Base-by-base conservation (phyloP, 2,329 filamentous ascomycete species). In the Didymella exigua region DNA sequence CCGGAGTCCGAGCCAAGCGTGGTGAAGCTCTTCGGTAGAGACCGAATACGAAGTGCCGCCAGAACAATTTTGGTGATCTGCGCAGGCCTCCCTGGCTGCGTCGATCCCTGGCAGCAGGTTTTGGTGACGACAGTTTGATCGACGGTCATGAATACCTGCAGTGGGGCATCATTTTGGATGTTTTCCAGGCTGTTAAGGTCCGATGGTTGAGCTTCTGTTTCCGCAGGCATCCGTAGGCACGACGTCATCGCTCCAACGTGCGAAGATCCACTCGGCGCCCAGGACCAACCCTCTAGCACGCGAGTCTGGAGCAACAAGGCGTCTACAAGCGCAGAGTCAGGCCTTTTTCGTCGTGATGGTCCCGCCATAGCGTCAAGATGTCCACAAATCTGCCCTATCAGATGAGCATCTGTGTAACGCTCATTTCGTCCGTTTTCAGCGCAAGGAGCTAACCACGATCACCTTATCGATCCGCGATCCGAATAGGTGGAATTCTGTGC, bases 371-470 rank as follows among this genome's bases (percentile, higher is more conserved):
- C 50, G 46, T 37, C 14, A 30, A 30, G 10, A 26, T 41, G 29
- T 11, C 5, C 19, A 40, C 24, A 43, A 11, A 26, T 44, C 47
- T 52, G 49, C 40, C 50, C 56, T 59, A 56, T 59, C 49, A 31
- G 36, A 34, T 38, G 41, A 33, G 41, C 34, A 2, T 46, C 30
- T 29, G 24, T 45, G 27, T 37, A 29, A 38, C 16, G 47, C 26
- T n/a, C 37, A 41, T 30, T 50, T 61, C 58, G 60, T 60, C 60
- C 58, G 58, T 38, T 54, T 53, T 49, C 49, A 54, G 60, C 40
- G 42, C 16, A 13, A 34, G 26, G 41, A 55, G 45, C 55, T 59
- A 60, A 55, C 14, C 19, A 13, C 54, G 60, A 54, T 27, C 51
- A 31, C 44, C 21, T 21, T 24, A n/a, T 30, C 24, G 30, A 46